Conservation (phyloP, 2,329 filamentous ascomycete genomes). For the Clarireedia sp. region DNA sequence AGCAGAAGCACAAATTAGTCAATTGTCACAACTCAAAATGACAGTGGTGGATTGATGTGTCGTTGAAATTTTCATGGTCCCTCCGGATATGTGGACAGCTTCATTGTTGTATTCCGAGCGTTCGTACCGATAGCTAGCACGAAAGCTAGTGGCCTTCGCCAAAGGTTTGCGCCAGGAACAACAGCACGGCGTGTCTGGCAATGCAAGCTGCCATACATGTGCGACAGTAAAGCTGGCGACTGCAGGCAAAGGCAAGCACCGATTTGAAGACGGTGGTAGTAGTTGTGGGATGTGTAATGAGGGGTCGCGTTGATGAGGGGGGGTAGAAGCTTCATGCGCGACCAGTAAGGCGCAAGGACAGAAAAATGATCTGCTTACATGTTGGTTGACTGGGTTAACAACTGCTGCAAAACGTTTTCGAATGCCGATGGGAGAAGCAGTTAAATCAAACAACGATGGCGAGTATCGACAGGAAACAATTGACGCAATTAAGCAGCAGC, state of each 20-base stretch:
- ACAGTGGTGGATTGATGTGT: not conserved
- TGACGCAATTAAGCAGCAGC: conserved; percentile 23
- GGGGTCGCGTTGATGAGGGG: conserved; percentile 17
- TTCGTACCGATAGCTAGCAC: conserved; percentile 24
- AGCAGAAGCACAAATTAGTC: conserved; percentile 21
- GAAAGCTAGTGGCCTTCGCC: conserved; percentile 14
- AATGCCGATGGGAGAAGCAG: conserved; percentile 24
- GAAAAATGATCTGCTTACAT: conserved; percentile 26
- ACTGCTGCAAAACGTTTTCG: conserved; percentile 22
- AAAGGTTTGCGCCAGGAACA: conserved; percentile 25
- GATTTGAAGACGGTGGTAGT: conserved; percentile 8
- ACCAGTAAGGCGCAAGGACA: conserved; percentile 25
- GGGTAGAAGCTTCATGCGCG: conserved; percentile 18
- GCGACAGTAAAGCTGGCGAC: conserved; percentile 11
- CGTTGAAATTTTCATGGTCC: conserved; percentile 4
- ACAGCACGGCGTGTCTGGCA: conserved; percentile 13
- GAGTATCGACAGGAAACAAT: conserved; percentile 30
- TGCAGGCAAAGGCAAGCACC: conserved; percentile 7
- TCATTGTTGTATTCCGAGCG: conserved; percentile 20
- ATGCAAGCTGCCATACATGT: conserved; percentile 18
- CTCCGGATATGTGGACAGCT: conserved; percentile 2
- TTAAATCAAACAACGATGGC: conserved; percentile 30
- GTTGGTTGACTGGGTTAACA: conserved; percentile 23
- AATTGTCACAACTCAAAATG: conserved; percentile 11
- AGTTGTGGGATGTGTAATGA: conserved; percentile 13